These are phyloP conservation scores for Fusarium sp. DNA, from an alignment of 2,329 filamentous ascomycete genomes.

Conservation along the genomic window DNA sequence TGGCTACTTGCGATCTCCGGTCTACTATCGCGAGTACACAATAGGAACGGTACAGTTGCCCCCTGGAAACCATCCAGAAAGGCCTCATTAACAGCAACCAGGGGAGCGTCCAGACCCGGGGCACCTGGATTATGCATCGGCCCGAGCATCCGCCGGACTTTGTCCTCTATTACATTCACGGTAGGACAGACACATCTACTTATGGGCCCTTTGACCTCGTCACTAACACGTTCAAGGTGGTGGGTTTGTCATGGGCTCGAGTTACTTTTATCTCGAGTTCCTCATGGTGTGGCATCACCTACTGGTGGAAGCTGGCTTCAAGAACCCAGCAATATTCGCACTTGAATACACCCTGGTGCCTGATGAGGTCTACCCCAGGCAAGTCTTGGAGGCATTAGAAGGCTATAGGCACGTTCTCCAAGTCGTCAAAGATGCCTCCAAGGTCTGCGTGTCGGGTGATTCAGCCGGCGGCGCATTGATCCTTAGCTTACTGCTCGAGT, in stretches of 20 bases:
- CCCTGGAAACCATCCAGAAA: background rate
- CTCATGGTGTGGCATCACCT: slow-evolving; percentile 78
- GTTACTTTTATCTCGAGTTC: slow-evolving; percentile 88
- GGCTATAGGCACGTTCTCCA: slow-evolving; percentile 79
- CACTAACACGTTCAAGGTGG: slow-evolving; percentile 65
- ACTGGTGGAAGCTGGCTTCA: slow-evolving; percentile 73
- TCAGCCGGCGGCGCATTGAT: slow-evolving; percentile 83
- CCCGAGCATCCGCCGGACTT: slow-evolving; percentile 74
- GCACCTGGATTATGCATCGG: slow-evolving; percentile 77
- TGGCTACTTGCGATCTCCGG: slow-evolving; percentile 71
- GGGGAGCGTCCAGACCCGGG: slow-evolving; percentile 62
- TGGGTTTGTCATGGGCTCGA: slow-evolving; percentile 85
- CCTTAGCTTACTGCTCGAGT: slow-evolving; percentile 77
- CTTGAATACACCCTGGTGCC: slow-evolving; percentile 86
- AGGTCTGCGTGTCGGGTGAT: slow-evolving; percentile 80
- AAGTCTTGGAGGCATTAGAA: slow-evolving; percentile 76
- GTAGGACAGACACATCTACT: slow-evolving; percentile 56
- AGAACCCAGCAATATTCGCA: slow-evolving; percentile 82
- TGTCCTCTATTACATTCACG: slow-evolving; percentile 86
- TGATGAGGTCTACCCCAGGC: slow-evolving; percentile 77
- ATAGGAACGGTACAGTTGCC: slow-evolving; percentile 45
- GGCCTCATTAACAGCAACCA: slow-evolving; percentile 9
- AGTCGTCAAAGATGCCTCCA: slow-evolving; percentile 67
- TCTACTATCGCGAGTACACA: slow-evolving; percentile 70
- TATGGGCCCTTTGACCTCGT: background rate